phyloP scores from a whole-genome alignment of 2,329 filamentous ascomycete genomes.

The Aspergillus luchuensis region DNA sequence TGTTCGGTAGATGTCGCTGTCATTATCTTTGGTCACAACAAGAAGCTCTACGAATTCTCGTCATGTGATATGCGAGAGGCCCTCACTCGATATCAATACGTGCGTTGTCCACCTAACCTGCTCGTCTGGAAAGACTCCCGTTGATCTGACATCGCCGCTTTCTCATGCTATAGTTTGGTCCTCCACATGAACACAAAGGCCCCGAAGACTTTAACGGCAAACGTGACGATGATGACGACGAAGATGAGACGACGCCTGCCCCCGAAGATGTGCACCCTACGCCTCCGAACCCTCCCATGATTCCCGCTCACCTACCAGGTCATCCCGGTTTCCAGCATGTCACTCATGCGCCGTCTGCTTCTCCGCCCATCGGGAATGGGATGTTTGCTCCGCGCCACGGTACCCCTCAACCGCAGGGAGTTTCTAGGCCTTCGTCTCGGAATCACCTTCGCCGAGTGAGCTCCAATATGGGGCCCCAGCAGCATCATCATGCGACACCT shows the following conservation, averaged over 20 bases:
- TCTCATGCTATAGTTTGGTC: conserved; percentile 70
- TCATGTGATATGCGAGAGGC: conserved; percentile 91
- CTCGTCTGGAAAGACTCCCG: conserved; percentile 2
- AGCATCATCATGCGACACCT: conserved; percentile 62
- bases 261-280: conserved; percentile 63
- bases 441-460: conserved; percentile 76
- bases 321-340: conserved; percentile 75
- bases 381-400: conserved; percentile 72
- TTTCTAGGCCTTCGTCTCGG: conserved; percentile 76
- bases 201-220: conserved; percentile 87
- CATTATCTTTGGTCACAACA: conserved; percentile 98
- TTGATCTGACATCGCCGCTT: conserved; percentile 20
- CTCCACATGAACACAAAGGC: conserved; percentile 93
- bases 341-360: conserved; percentile 81
- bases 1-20: conserved; percentile 98
- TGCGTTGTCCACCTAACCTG: conserved; percentile 53
- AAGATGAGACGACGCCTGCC: conserved; percentile 72
- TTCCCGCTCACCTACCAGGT: conserved; percentile 70
- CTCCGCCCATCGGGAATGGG: conserved; percentile 81
- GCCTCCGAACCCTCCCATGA: conserved; percentile 56
- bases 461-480: conserved; percentile 70
- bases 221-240: conserved; percentile 75
- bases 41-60: conserved; percentile 98
- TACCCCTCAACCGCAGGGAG: conserved; percentile 76
- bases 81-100: conserved; percentile 85